Evolutionary conservation across 1,139 yeast species (phyloP).

Genomic region (Barnettozyma hawaiiensis): DNA sequence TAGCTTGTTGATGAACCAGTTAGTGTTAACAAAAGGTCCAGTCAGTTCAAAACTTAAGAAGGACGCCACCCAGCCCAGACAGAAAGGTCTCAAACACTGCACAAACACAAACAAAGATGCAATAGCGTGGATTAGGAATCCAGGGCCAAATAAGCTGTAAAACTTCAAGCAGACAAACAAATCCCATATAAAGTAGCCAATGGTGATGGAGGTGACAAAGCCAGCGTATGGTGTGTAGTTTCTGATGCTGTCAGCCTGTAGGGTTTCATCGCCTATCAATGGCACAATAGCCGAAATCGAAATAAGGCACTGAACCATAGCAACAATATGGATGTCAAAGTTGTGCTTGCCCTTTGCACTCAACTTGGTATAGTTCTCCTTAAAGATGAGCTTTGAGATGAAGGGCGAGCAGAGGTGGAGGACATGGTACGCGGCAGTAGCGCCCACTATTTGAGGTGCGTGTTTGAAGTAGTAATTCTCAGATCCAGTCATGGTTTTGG

Average conservation of each 20-base stretch:
- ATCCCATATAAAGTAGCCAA: conserved; percentile 94
- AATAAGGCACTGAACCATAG: conserved; percentile 72
- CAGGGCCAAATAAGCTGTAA: conserved; percentile 66
- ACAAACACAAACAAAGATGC: conserved; percentile 72
- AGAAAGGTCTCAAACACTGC: conserved; percentile 60
- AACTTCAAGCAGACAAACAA: conserved; percentile 55
- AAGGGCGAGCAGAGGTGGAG: conserved; percentile 39
- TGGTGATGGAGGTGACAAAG: conserved; percentile 63
- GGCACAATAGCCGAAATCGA: conserved; percentile 54
- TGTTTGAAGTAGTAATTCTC: conserved; percentile 33
- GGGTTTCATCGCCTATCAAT: conserved; percentile 49
- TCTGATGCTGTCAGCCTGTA: conserved; percentile 39
- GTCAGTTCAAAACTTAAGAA: conserved; percentile 84
- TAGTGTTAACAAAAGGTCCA: conserved; percentile 89
- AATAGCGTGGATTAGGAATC: conserved; percentile 78
- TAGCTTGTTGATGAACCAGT: conserved; percentile 83
- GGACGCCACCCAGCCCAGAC: conserved; percentile 76
- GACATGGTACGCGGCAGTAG: conserved; percentile 41
- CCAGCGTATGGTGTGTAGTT: conserved; percentile 74
- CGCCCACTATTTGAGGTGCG: conserved; percentile 45
- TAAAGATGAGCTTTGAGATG: conserved; percentile 41
- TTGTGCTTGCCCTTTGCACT: conserved; percentile 49
- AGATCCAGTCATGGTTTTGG: conserved; percentile 17
- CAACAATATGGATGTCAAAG: conserved; percentile 84
- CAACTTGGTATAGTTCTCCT: conserved; percentile 44